Percentiles rank a stretch among this genome's conserved stretches.
Conservation (phyloP, 2,329 filamentous ascomycete species). For the Alternaria triticina region DNA sequence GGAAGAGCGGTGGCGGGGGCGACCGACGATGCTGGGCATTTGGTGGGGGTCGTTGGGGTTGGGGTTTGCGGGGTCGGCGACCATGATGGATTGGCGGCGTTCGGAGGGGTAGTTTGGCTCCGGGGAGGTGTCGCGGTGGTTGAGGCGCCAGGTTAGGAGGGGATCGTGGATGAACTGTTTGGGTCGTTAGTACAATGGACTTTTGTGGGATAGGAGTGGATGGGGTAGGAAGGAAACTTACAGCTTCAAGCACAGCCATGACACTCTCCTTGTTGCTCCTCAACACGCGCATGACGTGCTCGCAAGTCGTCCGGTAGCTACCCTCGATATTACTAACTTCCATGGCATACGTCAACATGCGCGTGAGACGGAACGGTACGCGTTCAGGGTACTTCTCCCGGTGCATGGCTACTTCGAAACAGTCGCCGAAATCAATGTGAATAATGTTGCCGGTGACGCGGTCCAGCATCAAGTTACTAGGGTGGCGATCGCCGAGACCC, state of each 20-base stretch:
- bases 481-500: slow-evolving; percentile 93
- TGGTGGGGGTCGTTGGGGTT: slow-evolving; percentile 19
- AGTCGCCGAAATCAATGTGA: slow-evolving; percentile 99
- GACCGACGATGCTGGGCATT: slow-evolving; percentile 38
- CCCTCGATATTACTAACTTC: slow-evolving; percentile 99
- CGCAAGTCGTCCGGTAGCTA: slow-evolving; percentile 96
- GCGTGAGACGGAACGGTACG: slow-evolving; percentile 94
- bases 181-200: slow-evolving; percentile 4
- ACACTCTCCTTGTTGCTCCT: slow-evolving; percentile 97
- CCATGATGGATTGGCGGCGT: slow-evolving; percentile 65
- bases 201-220: too few species aligned
- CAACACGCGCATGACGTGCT: slow-evolving; percentile 97
- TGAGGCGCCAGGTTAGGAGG: slow-evolving; percentile 94
- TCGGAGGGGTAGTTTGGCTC: slow-evolving; percentile 67
- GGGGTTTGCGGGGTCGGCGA: slow-evolving; percentile 42
- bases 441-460: slow-evolving; percentile 95
- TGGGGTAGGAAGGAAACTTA: slow-evolving; percentile 60
- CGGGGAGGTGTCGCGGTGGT: slow-evolving; percentile 62
- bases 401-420: slow-evolving; percentile 99
- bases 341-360: slow-evolving; percentile 99
- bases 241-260: slow-evolving; percentile 96
- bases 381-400: slow-evolving; percentile 98
- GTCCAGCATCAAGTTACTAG: slow-evolving; percentile 97
- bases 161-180: slow-evolving; percentile 95
- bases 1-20: slow-evolving; percentile 46